phyloP scores from a whole-genome alignment of 1,284 basidiomycete species.

The Sanghuangporus sanghuang region DNA sequence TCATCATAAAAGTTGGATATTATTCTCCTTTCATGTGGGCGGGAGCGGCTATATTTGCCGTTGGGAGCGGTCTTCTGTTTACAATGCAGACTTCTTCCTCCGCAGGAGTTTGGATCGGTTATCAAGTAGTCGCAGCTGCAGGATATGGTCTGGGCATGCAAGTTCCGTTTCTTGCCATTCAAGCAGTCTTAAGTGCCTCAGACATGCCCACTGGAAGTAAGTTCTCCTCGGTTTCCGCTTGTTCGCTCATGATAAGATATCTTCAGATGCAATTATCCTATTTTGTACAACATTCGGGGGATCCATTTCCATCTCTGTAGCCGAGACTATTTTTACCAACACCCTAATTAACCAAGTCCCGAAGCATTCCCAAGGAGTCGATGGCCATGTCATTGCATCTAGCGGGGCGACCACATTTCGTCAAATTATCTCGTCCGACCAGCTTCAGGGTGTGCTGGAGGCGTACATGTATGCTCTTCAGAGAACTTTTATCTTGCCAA shows the following conservation, averaged over 20 bases:
- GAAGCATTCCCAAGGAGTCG: conserved; percentile 19
- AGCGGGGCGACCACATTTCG: conserved; percentile 19
- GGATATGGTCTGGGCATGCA: conserved; percentile 17
- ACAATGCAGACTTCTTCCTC: conserved; percentile 30
- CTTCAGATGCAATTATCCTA: conserved; percentile 19
- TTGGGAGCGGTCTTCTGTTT: conserved; percentile 38
- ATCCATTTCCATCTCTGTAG: conserved; percentile 22
- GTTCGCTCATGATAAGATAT: background rate
- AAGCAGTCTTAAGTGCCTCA: conserved; percentile 11
- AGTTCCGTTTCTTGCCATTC: conserved; percentile 17
- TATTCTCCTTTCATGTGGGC: conserved; percentile 35
- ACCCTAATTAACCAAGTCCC: conserved; percentile 16
- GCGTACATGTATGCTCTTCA: conserved; percentile 17
- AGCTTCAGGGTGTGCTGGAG: conserved; percentile 17
- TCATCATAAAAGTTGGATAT: conserved; percentile 30
- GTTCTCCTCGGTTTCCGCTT: background rate
- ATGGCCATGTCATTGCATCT: conserved; percentile 12
- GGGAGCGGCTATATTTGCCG: conserved; percentile 29
- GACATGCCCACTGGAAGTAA: conserved; percentile 17
- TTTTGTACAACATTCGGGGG: conserved; percentile 22
- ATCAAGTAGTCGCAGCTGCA: conserved; percentile 28
- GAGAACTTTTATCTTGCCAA: conserved; percentile 14
- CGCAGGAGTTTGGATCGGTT: conserved; percentile 34
- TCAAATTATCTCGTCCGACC: conserved; percentile 13
- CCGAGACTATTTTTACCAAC: conserved; percentile 22